These are phyloP conservation scores for Juglanconis oblonga DNA, from an alignment of 2,329 filamentous ascomycete genomes.

Conservation along the genomic window DNA sequence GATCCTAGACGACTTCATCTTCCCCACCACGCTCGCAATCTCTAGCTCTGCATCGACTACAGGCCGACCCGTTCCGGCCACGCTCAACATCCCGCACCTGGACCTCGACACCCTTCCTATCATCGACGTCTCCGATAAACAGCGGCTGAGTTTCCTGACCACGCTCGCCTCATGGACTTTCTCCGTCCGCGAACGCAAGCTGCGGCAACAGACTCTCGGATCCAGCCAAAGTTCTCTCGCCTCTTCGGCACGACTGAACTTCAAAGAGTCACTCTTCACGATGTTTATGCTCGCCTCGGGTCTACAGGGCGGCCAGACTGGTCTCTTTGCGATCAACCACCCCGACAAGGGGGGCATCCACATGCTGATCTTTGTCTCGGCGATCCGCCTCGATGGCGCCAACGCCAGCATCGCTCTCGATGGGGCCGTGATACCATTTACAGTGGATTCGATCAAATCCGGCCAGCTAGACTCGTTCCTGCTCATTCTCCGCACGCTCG, in stretches of 20 bases:
- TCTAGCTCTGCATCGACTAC: conserved; percentile 5
- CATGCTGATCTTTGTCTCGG: conserved; percentile 39
- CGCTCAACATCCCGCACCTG: conserved; percentile 38
- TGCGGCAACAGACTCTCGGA: conserved; percentile 28
- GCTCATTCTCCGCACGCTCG: conserved; percentile 32
- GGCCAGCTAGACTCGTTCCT: conserved; percentile 36
- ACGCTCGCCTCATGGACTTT: conserved; percentile 38
- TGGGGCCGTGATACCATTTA: conserved; percentile 45
- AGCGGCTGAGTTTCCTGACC: conserved; percentile 35
- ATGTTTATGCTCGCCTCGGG: conserved; percentile 46
- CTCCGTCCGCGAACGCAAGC: conserved; percentile 37
- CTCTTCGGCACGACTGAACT: conserved; percentile 36
- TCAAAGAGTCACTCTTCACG: conserved; percentile 47
- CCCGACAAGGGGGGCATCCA: conserved; percentile 36
- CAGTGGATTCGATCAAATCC: conserved; percentile 29
- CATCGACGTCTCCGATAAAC: conserved; percentile 35
- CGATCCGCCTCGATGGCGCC: conserved; percentile 42
- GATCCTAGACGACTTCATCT: conserved; percentile 32
- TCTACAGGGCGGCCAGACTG: conserved; percentile 41
- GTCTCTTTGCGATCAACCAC: conserved; percentile 40
- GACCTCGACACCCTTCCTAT: conserved; percentile 44
- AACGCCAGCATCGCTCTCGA: conserved; percentile 42
- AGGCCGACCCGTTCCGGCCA: conserved; percentile 27
- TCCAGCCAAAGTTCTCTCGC: conserved; percentile 21
- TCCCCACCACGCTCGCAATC: conserved; percentile 30